Evolutionary conservation across 306 rosid genomes (phyloP).

Genomic region (Acacia confusa): DNA sequence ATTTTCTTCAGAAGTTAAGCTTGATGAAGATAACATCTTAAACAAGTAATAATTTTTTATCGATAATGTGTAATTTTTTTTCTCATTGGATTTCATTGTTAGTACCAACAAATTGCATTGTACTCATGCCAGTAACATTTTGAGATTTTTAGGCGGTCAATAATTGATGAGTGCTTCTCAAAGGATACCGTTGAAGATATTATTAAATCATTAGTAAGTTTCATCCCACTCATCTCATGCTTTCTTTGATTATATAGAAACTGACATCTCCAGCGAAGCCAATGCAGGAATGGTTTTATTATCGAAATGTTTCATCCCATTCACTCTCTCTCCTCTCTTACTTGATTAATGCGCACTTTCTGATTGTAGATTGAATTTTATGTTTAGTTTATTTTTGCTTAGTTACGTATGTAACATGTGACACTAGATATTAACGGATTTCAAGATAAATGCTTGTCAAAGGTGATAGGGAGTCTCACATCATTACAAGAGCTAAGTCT

Average conservation of each 20-base stretch:
- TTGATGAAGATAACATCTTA: conserved; percentile 68
- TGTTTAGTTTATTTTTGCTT: too few relatives aligned
- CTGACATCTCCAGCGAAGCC: too few relatives aligned
- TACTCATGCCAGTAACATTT: conserved; percentile 16
- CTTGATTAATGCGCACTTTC: too few relatives aligned
- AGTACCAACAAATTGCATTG: not conserved
- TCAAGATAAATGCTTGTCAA: too few relatives aligned
- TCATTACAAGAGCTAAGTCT: too few relatives aligned
- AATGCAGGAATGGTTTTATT: too few relatives aligned
- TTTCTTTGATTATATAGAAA: not conserved
- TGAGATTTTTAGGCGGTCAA: conserved; percentile 61
- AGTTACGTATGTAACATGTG: too few relatives aligned
- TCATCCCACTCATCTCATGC: not conserved
- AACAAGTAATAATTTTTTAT: conserved; percentile 60
- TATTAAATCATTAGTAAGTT: conserved; percentile 69
- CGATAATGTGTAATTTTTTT: conserved; percentile 15
- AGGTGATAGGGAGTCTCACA: too few relatives aligned
- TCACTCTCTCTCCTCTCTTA: too few relatives aligned
- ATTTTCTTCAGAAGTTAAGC: conserved; percentile 61
- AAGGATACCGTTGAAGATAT: conserved; percentile 76
- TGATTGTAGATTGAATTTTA: too few relatives aligned
- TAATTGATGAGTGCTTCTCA: conserved; percentile 79
- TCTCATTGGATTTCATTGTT: conserved; percentile 7
- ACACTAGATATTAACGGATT: too few relatives aligned
- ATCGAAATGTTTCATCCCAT: too few relatives aligned